phyloP scores from a whole-genome alignment of 768 basidiomycete genomes.

The Rhizopogon salebrosus region DNA sequence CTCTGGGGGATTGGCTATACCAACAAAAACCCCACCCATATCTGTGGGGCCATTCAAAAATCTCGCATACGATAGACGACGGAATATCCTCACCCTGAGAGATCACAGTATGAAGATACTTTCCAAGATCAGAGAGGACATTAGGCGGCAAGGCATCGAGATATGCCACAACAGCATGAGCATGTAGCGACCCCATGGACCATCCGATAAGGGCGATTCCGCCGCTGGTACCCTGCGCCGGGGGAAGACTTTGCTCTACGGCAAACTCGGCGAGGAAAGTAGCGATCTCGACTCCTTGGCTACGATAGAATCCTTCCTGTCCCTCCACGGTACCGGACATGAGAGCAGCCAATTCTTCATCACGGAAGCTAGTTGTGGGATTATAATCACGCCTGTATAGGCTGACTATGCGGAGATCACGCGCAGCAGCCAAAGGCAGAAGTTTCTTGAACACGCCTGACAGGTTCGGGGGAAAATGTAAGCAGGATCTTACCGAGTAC shows the following conservation, averaged over 20 bases:
- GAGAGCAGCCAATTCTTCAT: not conserved
- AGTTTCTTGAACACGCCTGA: slow-evolving; percentile 11
- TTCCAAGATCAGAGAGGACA: not conserved
- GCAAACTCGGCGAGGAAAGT: slow-evolving; percentile 5
- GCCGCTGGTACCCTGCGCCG: not conserved
- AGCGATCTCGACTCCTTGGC: slow-evolving; percentile 3
- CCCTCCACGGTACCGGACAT: not conserved
- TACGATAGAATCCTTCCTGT: slow-evolving; percentile 1
- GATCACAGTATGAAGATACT: not conserved
- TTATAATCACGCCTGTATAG: slow-evolving; percentile 22
- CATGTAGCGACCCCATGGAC: not conserved
- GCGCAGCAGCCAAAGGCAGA: slow-evolving; percentile 15
- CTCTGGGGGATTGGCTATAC: not conserved
- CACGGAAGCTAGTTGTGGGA: slow-evolving; percentile 20
- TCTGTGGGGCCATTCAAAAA: not conserved
- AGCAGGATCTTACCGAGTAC: not conserved
- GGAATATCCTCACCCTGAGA: not conserved
- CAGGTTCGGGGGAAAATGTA: not conserved
- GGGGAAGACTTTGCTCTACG: slow-evolving; percentile 1
- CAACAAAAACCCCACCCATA: not conserved
- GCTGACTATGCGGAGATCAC: slow-evolving; percentile 19
- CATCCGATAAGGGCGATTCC: slow-evolving; percentile 1
- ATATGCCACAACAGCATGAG: not conserved
- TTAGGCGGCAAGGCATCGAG: not conserved
- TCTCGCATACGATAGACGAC: no score